phyloP scores from a whole-genome alignment of 2,329 filamentous ascomycete genomes.

The Talaromyces sp. region DNA sequence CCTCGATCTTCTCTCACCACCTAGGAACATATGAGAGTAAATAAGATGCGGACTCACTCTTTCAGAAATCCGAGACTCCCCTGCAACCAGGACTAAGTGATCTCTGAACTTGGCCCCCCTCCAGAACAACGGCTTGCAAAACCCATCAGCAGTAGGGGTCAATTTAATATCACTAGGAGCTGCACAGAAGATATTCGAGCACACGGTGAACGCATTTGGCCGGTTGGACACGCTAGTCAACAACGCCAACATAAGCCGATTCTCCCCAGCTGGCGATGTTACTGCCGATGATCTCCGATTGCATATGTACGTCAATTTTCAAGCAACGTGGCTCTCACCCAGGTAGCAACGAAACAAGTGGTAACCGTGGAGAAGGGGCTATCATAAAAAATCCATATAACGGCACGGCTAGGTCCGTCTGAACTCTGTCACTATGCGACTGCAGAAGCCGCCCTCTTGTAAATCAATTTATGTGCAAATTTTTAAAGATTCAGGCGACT shows the following conservation, averaged over 20 bases:
- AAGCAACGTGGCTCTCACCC: not conserved
- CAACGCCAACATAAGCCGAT: not conserved
- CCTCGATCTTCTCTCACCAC: not conserved
- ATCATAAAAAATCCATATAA: not conserved
- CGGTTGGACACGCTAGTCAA: not conserved
- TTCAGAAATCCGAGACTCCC: not conserved
- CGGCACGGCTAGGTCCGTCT: not conserved
- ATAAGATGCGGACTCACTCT: not conserved
- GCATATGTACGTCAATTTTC: not conserved
- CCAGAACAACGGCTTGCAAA: not conserved
- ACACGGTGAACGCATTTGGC: not conserved
- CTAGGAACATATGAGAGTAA: not conserved
- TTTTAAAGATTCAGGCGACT: too few species aligned
- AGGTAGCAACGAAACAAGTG: not conserved
- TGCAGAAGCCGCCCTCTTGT: not conserved
- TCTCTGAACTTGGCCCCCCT: too few species aligned
- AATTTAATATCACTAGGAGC: not conserved
- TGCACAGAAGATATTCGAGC: not conserved
- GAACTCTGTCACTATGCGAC: not conserved
- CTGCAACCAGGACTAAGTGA: not conserved
- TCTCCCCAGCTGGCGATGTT: not conserved
- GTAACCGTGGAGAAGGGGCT: not conserved
- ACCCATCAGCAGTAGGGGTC: not conserved
- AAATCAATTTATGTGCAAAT: too few species aligned
- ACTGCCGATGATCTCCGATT: not conserved